Conservation (phyloP, 148 eudicot genomes). For the Rhododendron mucronatum region DNA sequence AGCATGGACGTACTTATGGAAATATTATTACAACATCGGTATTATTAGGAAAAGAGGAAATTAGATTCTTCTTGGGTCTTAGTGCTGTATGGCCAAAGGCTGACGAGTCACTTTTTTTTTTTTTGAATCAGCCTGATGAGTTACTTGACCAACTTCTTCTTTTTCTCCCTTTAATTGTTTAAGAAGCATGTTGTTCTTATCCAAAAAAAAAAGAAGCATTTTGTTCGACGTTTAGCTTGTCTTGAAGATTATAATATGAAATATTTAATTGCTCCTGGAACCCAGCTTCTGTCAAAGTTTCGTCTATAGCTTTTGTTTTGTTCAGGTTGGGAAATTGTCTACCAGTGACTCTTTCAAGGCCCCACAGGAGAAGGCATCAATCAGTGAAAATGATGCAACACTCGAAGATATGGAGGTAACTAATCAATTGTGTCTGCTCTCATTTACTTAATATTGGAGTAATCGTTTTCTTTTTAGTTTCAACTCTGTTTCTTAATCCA, state of each 20-base stretch:
- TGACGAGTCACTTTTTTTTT: not conserved
- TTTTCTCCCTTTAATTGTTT: not conserved
- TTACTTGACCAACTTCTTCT: not conserved
- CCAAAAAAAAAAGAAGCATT: no score
- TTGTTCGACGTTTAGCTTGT: not conserved
- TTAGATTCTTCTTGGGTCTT: not conserved
- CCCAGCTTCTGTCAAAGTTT: not conserved
- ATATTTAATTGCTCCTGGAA: not conserved
- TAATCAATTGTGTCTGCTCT: not conserved
- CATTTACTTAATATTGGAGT: not conserved
- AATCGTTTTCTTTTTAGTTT: not conserved
- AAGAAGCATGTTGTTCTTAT: not conserved
- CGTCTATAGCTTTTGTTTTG: not conserved
- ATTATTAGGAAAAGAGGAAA: not conserved
- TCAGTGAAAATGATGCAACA: slow-evolving; percentile 71
- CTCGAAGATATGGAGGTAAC: slow-evolving; percentile 92
- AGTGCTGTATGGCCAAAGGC: not conserved
- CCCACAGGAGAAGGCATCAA: slow-evolving; percentile 74
- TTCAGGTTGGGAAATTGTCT: slow-evolving; percentile 76
- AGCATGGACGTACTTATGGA: not conserved
- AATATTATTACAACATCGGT: not conserved
- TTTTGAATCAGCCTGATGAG: not conserved
- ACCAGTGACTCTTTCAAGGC: slow-evolving; percentile 97
- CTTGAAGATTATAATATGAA: not conserved
- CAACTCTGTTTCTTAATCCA: not conserved